These are phyloP conservation scores for Amaranthus tricolor DNA, from an alignment of 179 eudicot species.

Conservation along the genomic window DNA sequence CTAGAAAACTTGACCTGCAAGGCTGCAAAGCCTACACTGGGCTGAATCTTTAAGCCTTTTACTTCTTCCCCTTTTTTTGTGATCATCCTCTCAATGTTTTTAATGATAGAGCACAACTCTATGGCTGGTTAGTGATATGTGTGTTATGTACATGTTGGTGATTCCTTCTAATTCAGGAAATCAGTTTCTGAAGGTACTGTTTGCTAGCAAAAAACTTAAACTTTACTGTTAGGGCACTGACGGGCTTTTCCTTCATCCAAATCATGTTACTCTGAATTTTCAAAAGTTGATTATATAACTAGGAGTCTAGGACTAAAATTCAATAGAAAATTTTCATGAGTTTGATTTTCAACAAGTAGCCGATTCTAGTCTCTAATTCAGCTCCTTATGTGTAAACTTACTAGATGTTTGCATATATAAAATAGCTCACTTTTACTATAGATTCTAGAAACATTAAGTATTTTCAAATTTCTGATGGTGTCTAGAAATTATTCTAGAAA, in stretches of 20 bases:
- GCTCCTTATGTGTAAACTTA: no score
- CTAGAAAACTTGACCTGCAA: not conserved
- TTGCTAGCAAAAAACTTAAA: conserved; percentile 6
- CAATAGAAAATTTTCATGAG: not conserved
- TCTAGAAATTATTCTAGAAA: no score
- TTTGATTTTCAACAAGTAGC: no score
- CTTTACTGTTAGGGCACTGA: not conserved
- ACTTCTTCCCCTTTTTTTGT: not conserved
- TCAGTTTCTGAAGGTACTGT: not conserved
- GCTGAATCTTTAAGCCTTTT: not conserved
- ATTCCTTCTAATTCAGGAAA: not conserved
- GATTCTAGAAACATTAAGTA: no score
- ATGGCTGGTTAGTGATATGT: not conserved
- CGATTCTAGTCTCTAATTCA: no score
- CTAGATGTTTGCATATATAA: no score
- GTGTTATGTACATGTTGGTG: not conserved
- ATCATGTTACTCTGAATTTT: not conserved
- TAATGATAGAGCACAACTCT: not conserved
- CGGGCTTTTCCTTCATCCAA: not conserved
- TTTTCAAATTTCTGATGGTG: no score
- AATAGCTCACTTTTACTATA: no score
- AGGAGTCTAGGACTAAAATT: not conserved
- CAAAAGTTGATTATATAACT: not conserved
- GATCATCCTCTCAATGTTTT: not conserved
- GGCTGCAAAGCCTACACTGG: not conserved